Conservation (phyloP, 768 basidiomycete genomes). For the Cystobasidiopsis lactophilus region DNA sequence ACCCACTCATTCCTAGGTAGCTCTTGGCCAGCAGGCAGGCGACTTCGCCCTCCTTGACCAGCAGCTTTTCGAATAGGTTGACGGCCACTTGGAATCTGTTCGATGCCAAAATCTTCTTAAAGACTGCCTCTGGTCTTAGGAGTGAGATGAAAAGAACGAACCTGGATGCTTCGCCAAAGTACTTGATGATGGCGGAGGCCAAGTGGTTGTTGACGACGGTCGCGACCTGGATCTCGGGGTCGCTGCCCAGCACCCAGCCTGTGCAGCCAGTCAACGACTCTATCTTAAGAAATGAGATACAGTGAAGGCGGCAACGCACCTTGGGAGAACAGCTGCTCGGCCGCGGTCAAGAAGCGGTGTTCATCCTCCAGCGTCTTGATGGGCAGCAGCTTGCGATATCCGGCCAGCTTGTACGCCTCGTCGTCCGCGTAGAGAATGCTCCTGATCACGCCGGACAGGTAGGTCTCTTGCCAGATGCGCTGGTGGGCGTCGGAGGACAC, state of each 20-base stretch:
- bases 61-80: constrained; percentile 78
- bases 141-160: neutral
- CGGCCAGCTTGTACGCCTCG: constrained; percentile 67
- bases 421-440: constrained; percentile 93
- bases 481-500: constrained; percentile 30
- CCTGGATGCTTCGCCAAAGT: constrained; percentile 79
- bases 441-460: constrained; percentile 72
- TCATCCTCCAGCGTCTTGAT: constrained; percentile 76
- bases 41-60: constrained; percentile 70
- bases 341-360: constrained; percentile 67
- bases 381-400: constrained; percentile 86
- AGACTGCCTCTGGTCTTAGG: neutral
- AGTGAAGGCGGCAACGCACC: constrained; percentile 29
- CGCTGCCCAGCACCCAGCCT: constrained; percentile 98
- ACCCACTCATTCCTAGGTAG: constrained; percentile 95
- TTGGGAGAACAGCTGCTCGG: constrained; percentile 69
- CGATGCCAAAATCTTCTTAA: no score
- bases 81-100: constrained; percentile 54
- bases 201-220: constrained; percentile 91
- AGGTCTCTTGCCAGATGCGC: constrained; percentile 93
- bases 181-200: constrained; percentile 82
- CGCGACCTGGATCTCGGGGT: constrained; percentile 96
- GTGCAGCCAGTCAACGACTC: neutral
- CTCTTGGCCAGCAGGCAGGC: constrained; percentile 63
- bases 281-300: neutral